Conservation (phyloP, 257 asterid species). For the Solanum okadae region DNA sequence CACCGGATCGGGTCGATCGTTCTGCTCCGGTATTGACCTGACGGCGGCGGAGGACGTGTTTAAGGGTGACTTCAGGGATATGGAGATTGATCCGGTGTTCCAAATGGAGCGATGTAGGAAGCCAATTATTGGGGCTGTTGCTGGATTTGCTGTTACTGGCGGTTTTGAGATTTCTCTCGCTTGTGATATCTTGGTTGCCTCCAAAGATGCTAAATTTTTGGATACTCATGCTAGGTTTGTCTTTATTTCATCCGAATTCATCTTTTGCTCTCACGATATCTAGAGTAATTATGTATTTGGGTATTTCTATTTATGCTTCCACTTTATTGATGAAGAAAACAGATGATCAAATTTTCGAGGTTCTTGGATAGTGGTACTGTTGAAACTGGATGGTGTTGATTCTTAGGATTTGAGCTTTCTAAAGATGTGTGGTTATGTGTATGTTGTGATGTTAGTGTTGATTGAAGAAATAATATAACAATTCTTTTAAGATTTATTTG, state of each 20-base stretch:
- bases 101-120: constrained; percentile 85
- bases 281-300: background rate
- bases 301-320: background rate
- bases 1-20: constrained; percentile 74
- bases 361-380: background rate
- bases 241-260: background rate
- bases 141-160: constrained; percentile 91
- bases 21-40: constrained; percentile 92
- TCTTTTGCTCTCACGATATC: background rate
- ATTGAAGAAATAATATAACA: background rate
- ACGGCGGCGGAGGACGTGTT: constrained; percentile 90
- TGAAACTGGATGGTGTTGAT: background rate
- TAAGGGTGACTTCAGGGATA: constrained; percentile 74
- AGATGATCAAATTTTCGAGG: background rate
- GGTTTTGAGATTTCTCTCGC: constrained; percentile 93
- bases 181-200: constrained; percentile 79
- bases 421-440: background rate
- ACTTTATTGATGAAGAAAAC: background rate
- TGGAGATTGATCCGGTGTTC: constrained; percentile 67
- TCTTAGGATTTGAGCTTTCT: background rate
- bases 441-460: background rate
- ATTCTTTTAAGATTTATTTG: background rate
- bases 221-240: constrained; percentile 87
- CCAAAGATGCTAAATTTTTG: constrained; percentile 81
- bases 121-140: constrained; percentile 83